phyloP scores from a whole-genome alignment of 2,329 filamentous ascomycete genomes.

The Ophiostoma triangulosporum region DNA sequence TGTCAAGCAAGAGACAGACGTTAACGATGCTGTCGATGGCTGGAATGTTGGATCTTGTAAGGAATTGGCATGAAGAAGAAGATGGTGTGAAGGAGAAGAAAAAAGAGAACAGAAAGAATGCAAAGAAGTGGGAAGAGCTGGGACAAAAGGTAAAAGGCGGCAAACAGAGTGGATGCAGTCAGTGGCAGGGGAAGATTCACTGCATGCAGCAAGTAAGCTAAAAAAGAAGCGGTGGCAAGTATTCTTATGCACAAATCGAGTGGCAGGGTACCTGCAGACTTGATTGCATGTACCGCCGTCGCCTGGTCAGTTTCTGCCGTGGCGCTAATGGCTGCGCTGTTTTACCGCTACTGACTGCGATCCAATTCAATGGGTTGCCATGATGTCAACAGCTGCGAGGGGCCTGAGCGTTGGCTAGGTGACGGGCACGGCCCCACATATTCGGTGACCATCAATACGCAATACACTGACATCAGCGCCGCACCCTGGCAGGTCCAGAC shows the following conservation, averaged over 20 bases:
- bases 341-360: not conserved
- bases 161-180: not conserved
- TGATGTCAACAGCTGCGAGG: conserved; percentile 13
- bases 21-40: not conserved
- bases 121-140: conserved; percentile 4
- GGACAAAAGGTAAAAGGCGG: not conserved
- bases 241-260: not conserved
- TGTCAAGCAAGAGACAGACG: not conserved
- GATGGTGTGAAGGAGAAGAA: not conserved
- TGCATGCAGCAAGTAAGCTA: not conserved
- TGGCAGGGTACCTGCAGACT: not conserved
- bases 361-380: conserved; percentile 3
- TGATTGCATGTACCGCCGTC: conserved; percentile 2
- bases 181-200: not conserved
- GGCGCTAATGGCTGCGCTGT: not conserved
- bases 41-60: not conserved
- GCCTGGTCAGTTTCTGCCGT: not conserved
- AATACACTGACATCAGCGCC: not conserved
- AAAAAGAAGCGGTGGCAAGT: not conserved
- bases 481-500: not conserved
- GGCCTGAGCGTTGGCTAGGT: conserved; percentile 11
- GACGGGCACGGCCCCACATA: conserved; percentile 6
- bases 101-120: not conserved
- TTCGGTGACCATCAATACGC: not conserved
- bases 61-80: not conserved